These are phyloP conservation scores for Trichoderma hamatum DNA, from an alignment of 2,329 filamentous ascomycete genomes.

Conservation along the genomic window DNA sequence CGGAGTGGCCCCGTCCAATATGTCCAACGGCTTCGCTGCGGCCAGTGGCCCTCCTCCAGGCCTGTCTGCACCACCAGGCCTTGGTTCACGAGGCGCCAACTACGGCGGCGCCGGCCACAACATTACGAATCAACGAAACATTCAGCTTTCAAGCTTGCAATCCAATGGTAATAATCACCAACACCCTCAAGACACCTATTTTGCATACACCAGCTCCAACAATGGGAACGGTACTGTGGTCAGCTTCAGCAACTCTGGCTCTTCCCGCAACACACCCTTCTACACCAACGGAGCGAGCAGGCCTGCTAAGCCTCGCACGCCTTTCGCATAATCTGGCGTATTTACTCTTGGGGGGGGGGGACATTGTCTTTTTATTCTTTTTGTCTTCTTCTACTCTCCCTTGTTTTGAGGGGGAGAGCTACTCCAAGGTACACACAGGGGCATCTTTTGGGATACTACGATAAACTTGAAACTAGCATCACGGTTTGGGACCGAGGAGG, in stretches of 20 bases:
- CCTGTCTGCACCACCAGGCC: slow-evolving; percentile 72
- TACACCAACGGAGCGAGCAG: slow-evolving; percentile 1
- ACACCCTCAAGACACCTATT: not conserved
- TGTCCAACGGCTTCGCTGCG: slow-evolving; percentile 63
- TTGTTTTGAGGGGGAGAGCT: not conserved
- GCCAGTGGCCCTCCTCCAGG: slow-evolving; percentile 81
- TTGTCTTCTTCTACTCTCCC: not conserved
- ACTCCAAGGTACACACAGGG: not conserved
- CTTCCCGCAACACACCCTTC: not conserved
- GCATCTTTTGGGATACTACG: slow-evolving; percentile 15
- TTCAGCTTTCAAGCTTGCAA: not conserved
- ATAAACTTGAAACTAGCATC: slow-evolving; percentile 22
- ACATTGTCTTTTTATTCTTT: not conserved
- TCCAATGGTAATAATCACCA: not conserved
- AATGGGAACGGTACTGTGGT: not conserved
- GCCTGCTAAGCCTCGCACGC: not conserved
- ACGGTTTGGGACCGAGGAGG: not conserved
- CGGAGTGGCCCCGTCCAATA: slow-evolving; percentile 58
- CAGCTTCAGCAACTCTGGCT: not conserved
- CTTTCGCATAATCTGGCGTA: not conserved
- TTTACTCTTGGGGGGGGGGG: not conserved
- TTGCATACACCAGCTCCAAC: not conserved
- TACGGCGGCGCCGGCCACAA: slow-evolving; percentile 31
- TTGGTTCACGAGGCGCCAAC: slow-evolving; percentile 45
- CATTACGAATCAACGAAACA: not conserved